Percentiles rank a stretch among this genome's conserved stretches.
Evolutionary conservation across 2,329 filamentous ascomycete species (phyloP).

Genomic region (Pseudogymnoascus sp.): DNA sequence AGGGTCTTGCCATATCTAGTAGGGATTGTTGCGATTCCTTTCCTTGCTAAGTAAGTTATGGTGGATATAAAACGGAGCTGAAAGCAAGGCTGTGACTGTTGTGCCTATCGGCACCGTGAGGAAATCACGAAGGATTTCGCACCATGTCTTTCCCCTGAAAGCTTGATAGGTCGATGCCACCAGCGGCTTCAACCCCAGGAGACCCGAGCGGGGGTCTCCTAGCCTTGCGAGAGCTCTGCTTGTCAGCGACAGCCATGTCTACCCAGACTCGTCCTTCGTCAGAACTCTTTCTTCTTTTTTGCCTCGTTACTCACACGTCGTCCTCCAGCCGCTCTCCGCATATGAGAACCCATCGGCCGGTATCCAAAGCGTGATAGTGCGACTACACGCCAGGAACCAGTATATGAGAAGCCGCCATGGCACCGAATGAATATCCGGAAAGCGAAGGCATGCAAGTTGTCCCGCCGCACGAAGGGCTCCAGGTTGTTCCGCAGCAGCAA

Average conservation of each 20-base stretch:
- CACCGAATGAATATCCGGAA: background rate
- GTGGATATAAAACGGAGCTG: background rate
- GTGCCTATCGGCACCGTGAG: background rate
- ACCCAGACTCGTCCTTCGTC: background rate
- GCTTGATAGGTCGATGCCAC: background rate
- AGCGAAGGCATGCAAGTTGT: background rate
- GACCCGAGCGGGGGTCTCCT: background rate
- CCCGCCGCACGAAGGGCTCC: background rate
- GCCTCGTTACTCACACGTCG: background rate
- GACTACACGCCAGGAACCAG: background rate
- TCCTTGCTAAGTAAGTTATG: background rate
- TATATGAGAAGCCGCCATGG: slow-evolving; percentile 1
- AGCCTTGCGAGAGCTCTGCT: background rate
- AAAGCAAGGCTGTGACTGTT: background rate
- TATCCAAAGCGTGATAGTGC: background rate
- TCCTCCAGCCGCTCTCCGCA: background rate
- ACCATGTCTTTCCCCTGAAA: background rate
- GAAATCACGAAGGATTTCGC: background rate
- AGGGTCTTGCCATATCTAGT: background rate
- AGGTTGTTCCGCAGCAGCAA: background rate
- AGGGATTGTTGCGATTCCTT: background rate
- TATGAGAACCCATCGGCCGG: background rate
- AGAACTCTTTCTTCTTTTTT: background rate
- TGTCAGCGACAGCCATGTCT: background rate
- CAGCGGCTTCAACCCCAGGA: background rate